Percentiles rank a stretch among this genome's conserved stretches.
Evolutionary conservation across 2,329 filamentous ascomycete genomes (phyloP).

Genomic region (Paraconiothyrium brasiliense): DNA sequence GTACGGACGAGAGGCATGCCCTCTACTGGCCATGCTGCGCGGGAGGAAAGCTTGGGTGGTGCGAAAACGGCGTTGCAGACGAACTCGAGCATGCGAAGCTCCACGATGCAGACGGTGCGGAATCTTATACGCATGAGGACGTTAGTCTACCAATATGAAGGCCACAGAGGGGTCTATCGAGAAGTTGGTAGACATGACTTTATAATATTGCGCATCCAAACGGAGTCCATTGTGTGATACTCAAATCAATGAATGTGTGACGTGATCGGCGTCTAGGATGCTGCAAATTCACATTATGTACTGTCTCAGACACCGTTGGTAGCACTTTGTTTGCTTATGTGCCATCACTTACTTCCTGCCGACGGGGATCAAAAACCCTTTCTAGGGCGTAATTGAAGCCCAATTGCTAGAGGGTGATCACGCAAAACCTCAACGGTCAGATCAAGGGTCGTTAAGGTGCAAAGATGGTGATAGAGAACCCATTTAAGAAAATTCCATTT

Average conservation of each 20-base stretch:
- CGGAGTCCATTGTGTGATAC: not conserved
- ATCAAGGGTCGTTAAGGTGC: too few relatives aligned
- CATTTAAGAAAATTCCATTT: too few relatives aligned
- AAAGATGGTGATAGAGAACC: too few relatives aligned
- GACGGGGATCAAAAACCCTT: not conserved
- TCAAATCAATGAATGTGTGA: not conserved
- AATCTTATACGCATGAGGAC: not conserved
- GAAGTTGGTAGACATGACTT: not conserved
- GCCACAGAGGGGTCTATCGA: not conserved
- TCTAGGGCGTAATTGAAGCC: not conserved
- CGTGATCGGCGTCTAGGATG: not conserved
- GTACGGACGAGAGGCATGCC: conserved; percentile 3
- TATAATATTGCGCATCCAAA: not conserved
- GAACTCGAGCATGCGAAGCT: not conserved
- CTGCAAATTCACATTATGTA: not conserved
- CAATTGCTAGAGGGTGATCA: not conserved
- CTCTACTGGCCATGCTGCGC: conserved; percentile 1
- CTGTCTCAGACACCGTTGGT: not conserved
- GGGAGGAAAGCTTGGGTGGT: conserved; percentile 8
- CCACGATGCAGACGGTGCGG: not conserved
- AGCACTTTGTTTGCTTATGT: not conserved
- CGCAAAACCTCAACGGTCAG: too few relatives aligned
- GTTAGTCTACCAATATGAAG: not conserved
- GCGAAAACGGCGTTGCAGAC: conserved; percentile 7
- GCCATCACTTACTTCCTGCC: not conserved